Evolutionary conservation across 225 moss, liverwort and hornwort genomes (phyloP), one percentile per base, ranked within the genome.

Genomic region (Lunularia cruciata): DNA sequence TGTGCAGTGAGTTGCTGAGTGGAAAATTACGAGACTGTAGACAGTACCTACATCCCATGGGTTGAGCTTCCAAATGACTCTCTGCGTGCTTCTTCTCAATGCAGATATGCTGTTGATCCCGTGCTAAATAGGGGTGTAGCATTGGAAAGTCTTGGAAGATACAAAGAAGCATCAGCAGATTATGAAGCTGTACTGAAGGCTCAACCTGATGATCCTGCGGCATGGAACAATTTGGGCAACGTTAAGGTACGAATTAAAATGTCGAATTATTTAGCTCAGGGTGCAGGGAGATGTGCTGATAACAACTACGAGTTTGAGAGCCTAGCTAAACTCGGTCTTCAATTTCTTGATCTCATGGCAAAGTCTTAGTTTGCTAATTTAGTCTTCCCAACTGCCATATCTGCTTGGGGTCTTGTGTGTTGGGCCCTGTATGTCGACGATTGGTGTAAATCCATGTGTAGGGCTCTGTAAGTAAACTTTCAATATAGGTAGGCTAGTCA

Each of bases 221-320:
- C 98, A 54, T 93, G 93, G 93, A 98, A 93, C 71, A 98, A 98
- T 67, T 72, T 98, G 57, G 98, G 98, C 58, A 98, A 98, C 43
- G 98, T 98, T 30, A 89, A 88, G 89, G 95, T 88, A 66, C 6
- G 46, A 35, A 18, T 62, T 11, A 40, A 6, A n/a, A n/a, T n/a
- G n/a, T n/a, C 27, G 27, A 4, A 31, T 19, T 22, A 26, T 6
- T 16, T 46, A 8, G 4, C 40, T 2, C 26, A 47, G n/a, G 6
- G 28, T 36, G 9, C 32, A 23, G 20, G 13, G 13, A 30, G 46
- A 22, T 11, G 22, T 52, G 9, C n/a, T n/a, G n/a, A n/a, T n/a
- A n/a, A n/a, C n/a, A n/a, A n/a, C n/a, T n/a, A n/a, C n/a, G n/a
- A n/a, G n/a, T n/a, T n/a, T n/a, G n/a, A n/a, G n/a, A n/a, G n/a